These are phyloP conservation scores for Scleroderma citrinum DNA, from an alignment of 768 basidiomycete genomes.

Conservation along the genomic window DNA sequence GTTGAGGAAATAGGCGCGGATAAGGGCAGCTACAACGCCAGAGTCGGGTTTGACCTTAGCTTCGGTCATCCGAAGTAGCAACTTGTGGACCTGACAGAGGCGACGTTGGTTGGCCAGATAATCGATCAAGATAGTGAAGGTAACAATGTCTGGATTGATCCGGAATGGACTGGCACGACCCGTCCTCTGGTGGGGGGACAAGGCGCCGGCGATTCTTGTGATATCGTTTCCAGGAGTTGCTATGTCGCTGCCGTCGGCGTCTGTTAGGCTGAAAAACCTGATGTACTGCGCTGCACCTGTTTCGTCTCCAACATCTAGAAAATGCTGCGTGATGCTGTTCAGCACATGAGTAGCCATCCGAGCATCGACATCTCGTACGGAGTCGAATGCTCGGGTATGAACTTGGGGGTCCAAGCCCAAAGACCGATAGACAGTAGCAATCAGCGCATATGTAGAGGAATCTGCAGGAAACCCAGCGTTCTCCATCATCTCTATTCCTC, in stretches of 20 bases:
- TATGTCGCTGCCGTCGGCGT: conserved; percentile 17
- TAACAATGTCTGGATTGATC: conserved; percentile 47
- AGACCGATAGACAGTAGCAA: conserved; percentile 52
- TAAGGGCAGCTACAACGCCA: conserved; percentile 45
- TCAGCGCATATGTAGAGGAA: conserved; percentile 51
- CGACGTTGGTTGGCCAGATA: conserved; percentile 41
- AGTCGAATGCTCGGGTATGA: conserved; percentile 43
- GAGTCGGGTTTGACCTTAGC: conserved; percentile 41
- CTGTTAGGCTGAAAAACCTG: conserved; percentile 39
- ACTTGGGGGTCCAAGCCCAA: conserved; percentile 55
- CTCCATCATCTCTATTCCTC: conserved; percentile 51
- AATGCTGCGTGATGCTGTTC: conserved; percentile 63
- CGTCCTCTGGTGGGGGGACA: conserved; percentile 2
- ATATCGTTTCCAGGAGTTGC: conserved; percentile 16
- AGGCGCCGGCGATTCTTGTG: conserved; percentile 28
- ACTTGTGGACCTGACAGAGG: conserved; percentile 38
- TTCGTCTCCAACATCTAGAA: conserved; percentile 51
- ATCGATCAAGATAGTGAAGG: conserved; percentile 60
- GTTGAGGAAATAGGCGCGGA: conserved; percentile 48
- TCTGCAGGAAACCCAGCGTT: conserved; percentile 48
- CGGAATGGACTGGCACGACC: conserved; percentile 4
- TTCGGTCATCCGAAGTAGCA: conserved; percentile 43
- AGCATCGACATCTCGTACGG: conserved; percentile 36
- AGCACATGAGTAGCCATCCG: conserved; percentile 46
- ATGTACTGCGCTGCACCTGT: conserved; percentile 41